Base-by-base conservation (phyloP, 2,329 filamentous ascomycete genomes). In the Cladophialophora carrionii region DNA sequence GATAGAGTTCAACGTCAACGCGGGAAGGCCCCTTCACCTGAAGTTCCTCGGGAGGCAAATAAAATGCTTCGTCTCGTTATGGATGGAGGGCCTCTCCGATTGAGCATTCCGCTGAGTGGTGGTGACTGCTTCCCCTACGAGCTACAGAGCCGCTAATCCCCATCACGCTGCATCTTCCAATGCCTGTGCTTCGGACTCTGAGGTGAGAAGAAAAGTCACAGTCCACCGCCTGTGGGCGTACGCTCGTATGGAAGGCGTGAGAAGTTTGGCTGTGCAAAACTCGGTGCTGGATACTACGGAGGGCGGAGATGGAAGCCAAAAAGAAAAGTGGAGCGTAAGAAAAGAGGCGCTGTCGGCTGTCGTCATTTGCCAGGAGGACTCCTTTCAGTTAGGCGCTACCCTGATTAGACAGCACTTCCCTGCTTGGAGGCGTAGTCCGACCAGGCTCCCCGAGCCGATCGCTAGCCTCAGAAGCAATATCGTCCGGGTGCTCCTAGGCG, bases 211-310 rank as follows among this genome's bases (percentile, higher is more conserved):
- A 60, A 60, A 60, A 51, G n/a, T 41, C 29, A 52, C 52, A 43
- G 41, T 14, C 58, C 26, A 20, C 32, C 41, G 32, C 29, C 29
- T 51, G 46, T 29, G 22, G 26, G 9, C 34, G 37, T n/a, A n/a
- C n/a, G n/a, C n/a, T n/a, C n/a, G n/a, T 20, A n/a, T 41, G n/a
- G 10, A 22, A 31, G n/a, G 8, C 22, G 34, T 57, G 34, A 17
- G 37, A 24, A 55, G 52, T 55, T 34, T 55, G 52, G 52, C 52
- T 20, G 52, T 34, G 31, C 55, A 26, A 55, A 29, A 37, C 32
- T 7, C 34, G 20, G 58, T 61, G 58, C 58, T 61, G 49, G 32
- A 61, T 61, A 17, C 58, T 61, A 61, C 58, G 58, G 58, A 55
- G 58, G 51, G 49, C 58, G 58, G 58, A 60, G 46, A 60, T 49